Evolutionary conservation across 176 grass and related monocot genomes (phyloP).

Genomic region (Oryza rufipogon): DNA sequence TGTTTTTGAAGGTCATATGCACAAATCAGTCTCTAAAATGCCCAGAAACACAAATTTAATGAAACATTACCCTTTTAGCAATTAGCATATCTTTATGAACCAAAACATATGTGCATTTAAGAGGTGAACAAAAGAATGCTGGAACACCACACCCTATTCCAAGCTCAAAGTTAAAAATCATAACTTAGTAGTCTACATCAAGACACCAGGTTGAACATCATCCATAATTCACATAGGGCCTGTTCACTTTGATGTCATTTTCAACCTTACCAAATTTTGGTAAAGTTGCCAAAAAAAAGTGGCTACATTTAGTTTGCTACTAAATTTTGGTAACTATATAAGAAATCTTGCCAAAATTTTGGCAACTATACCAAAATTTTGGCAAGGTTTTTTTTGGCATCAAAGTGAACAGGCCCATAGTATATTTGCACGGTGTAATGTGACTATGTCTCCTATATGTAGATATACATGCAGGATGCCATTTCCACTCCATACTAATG

Average conservation of each 20-base stretch:
- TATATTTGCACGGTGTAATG: not conserved
- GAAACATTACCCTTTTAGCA: not conserved
- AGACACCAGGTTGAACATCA: not conserved
- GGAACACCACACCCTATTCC: not conserved
- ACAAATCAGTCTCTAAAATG: not conserved
- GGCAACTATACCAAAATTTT: too few relatives aligned
- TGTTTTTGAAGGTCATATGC: conserved; percentile 17
- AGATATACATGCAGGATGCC: not conserved
- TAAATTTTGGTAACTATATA: too few relatives aligned
- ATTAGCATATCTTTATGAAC: conserved; percentile 26
- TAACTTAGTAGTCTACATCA: not conserved
- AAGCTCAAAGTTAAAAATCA: too few relatives aligned
- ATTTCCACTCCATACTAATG: not conserved
- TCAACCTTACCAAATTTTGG: too few relatives aligned
- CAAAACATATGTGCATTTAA: conserved; percentile 22
- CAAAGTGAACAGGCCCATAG: not conserved
- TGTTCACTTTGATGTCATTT: too few relatives aligned
- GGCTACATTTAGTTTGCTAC: too few relatives aligned
- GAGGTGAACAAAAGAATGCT: conserved; percentile 20
- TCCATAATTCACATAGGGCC: not conserved
- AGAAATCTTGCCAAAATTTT: too few relatives aligned
- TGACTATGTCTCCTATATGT: not conserved
- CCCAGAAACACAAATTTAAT: conserved; percentile 2
- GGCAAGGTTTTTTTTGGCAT: too few relatives aligned
- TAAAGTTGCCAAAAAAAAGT: too few relatives aligned